Base-by-base conservation (phyloP, 352 stramenopile genomes). In the Plasmopara viticola region DNA sequence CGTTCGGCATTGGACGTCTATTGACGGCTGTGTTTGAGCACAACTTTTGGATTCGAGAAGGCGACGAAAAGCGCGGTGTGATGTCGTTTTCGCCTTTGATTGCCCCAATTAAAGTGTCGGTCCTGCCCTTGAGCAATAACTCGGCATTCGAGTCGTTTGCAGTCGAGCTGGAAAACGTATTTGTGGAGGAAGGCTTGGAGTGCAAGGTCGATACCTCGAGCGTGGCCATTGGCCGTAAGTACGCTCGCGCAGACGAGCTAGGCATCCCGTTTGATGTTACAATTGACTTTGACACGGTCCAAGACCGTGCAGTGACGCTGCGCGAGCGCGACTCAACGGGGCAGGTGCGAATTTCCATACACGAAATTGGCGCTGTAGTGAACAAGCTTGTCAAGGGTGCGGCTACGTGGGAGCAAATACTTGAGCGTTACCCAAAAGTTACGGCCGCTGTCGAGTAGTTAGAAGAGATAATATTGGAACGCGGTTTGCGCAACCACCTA, bases 21-120 rank as follows among this genome's bases (percentile, higher is more conserved):
- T 70, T 99, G 31, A 98, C 98, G 56, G 95, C 96, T 14, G 74
- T 99, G 15, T 90, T 99, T 48, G 96, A 99, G 72, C 97, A 99
- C 84, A 98, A 90, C 49, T 99, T 99, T 64, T 98, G 94, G 56
- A 79, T 94, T 51, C 83, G 97, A 52, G 90, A 98, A 58, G 86
- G 78, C 44, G 96, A 98, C 60, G 96, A 99, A 59, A 96, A 99
- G 83, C 87, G 97, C 42, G 95, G 84, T 48, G 91, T 99, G 46
- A 99, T 99, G 93, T 81, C 76, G 59, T 99, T 99, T 78, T 94
- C 89, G 48, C 89, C 97, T 31, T 51, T 86, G 41, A 97, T 99
- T 43, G 97, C 97, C 37, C 97, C 97, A n/a, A 96, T 99, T 64
- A 99, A 99, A 81, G 96, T 96, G 68, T 94, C 87, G 41, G 90